phyloP scores from a whole-genome alignment of 2,329 filamentous ascomycete genomes.

The Cladophialophora bantiana region DNA sequence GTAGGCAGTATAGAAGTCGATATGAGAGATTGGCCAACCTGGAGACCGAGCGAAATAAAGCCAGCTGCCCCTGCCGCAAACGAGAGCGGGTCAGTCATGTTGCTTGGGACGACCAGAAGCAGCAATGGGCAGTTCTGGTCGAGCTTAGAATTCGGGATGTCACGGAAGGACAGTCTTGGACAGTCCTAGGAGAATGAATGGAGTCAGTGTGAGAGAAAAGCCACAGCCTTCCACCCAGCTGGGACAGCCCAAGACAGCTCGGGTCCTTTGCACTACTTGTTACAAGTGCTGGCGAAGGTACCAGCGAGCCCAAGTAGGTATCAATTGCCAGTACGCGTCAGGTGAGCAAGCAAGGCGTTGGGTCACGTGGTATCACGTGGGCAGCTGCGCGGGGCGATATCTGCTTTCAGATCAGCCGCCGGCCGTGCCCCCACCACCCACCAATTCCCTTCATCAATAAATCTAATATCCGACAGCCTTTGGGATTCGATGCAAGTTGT shows the following conservation, averaged over 20 bases:
- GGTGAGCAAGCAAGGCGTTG: background rate
- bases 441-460: slow-evolving; percentile 5
- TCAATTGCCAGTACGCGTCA: no score
- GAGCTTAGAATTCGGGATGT: no score
- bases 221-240: no score
- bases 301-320: no score
- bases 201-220: no score
- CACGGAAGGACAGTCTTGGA: no score
- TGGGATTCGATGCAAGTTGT: slow-evolving; percentile 37
- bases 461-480: slow-evolving; percentile 1
- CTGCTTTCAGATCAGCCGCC: slow-evolving; percentile 8
- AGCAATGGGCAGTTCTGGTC: no score
- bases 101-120: no score
- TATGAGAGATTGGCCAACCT: background rate
- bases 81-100: background rate
- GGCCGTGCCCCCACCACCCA: slow-evolving; percentile 5
- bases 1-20: background rate
- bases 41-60: background rate
- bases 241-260: no score
- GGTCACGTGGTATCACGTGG: background rate
- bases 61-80: background rate
- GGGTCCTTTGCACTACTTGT: no score
- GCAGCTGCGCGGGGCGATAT: background rate
- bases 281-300: no score
- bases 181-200: no score